Conservation (phyloP, 352 stramenopile species). For the Pythium brassicae region DNA sequence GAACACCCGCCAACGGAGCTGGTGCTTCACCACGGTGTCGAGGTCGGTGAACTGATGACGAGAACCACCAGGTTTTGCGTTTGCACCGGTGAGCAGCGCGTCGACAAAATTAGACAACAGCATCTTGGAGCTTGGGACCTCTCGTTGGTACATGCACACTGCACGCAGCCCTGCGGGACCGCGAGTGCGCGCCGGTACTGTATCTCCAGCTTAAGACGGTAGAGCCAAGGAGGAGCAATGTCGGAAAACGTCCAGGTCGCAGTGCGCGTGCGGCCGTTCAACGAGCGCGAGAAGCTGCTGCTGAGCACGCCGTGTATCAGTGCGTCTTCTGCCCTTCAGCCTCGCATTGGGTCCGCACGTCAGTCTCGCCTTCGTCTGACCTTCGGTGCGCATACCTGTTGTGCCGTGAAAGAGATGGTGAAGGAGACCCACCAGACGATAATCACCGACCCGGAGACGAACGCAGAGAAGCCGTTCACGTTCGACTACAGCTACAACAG, state of each 20-base stretch:
- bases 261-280: conserved; percentile 77
- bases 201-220: background rate
- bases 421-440: conserved; percentile 79
- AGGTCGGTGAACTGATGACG: too few relatives aligned
- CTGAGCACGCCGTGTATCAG: conserved; percentile 68
- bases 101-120: too few relatives aligned
- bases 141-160: too few relatives aligned
- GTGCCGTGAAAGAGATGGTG: conserved; percentile 51
- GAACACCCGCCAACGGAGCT: too few relatives aligned
- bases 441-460: conserved; percentile 79
- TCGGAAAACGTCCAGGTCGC: conserved; percentile 84
- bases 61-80: too few relatives aligned
- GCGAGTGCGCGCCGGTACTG: too few relatives aligned
- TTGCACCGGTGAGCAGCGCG: too few relatives aligned
- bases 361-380: too few relatives aligned
- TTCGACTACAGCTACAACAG: conserved; percentile 91
- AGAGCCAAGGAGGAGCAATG: conserved; percentile 23
- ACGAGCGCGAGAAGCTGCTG: conserved; percentile 75
- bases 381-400: too few relatives aligned
- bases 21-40: too few relatives aligned
- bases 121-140: too few relatives aligned
- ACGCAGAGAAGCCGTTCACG: conserved; percentile 72
- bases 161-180: too few relatives aligned
- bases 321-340: conserved; percentile 14
- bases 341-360: background rate